phyloP scores from a whole-genome alignment of 1,139 yeast genomes.

The Diutina pseudorugosa region DNA sequence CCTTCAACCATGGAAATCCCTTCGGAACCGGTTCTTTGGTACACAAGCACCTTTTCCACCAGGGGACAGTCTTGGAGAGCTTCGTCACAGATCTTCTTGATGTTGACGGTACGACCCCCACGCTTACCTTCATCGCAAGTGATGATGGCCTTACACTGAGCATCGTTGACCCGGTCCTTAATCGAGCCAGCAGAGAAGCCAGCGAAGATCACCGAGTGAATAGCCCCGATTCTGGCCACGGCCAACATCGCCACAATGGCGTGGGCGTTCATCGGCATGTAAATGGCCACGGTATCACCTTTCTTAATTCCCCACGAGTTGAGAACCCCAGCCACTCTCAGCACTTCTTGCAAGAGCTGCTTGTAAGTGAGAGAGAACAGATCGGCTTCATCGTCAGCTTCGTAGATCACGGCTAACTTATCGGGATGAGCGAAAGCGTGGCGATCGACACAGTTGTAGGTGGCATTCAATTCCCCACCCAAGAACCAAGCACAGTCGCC shows the following conservation, averaged over 20 bases:
- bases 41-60: constrained; percentile 76
- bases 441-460: constrained; percentile 93
- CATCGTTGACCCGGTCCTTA: constrained; percentile 83
- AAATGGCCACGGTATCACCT: constrained; percentile 95
- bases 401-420: constrained; percentile 83
- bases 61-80: constrained; percentile 70
- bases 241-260: constrained; percentile 93
- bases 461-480: constrained; percentile 88
- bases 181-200: constrained; percentile 94
- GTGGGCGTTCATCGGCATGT: constrained; percentile 95
- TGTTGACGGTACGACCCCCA: constrained; percentile 87
- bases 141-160: constrained; percentile 77
- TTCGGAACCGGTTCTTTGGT: constrained; percentile 70
- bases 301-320: constrained; percentile 77
- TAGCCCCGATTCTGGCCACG: constrained; percentile 88
- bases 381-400: constrained; percentile 86
- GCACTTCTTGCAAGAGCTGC: constrained; percentile 78
- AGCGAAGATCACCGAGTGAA: constrained; percentile 93
- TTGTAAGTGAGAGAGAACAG: constrained; percentile 67
- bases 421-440: constrained; percentile 83
- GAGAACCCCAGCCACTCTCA: constrained; percentile 80
- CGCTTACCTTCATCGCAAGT: constrained; percentile 95
- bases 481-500: constrained; percentile 92
- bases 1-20: constrained; percentile 60
- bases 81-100: constrained; percentile 90